Conservation (phyloP, 1,139 yeast genomes). For the Torulaspora globosa region DNA sequence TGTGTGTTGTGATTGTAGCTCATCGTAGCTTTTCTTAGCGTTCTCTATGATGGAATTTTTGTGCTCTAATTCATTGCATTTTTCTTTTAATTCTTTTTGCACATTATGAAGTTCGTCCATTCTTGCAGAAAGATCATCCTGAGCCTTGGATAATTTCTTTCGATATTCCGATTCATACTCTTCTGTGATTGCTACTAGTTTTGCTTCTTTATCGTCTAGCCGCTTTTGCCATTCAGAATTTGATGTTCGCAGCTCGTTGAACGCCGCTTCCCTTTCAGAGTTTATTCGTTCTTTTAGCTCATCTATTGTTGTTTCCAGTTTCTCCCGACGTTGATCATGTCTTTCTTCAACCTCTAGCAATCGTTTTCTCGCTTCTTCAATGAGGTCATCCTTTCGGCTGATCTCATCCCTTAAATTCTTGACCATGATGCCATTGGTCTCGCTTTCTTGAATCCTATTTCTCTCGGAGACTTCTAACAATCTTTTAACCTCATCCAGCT, state of each 20-base stretch:
- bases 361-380: conserved; percentile 1
- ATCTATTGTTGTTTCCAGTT: conserved; percentile 5
- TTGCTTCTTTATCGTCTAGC: conserved; percentile 10
- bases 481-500: conserved; percentile 9
- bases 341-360: conserved; percentile 1
- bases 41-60: not conserved
- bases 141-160: conserved; percentile 1
- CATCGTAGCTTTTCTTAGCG: not conserved
- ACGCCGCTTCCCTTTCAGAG: conserved; percentile 5
- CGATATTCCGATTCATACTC: conserved; percentile 5
- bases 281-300: conserved; percentile 4
- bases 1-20: not conserved
- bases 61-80: conserved; percentile 2
- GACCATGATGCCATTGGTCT: conserved; percentile 3
- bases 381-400: not conserved
- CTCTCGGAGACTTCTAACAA: conserved; percentile 5
- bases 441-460: conserved; percentile 3
- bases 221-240: conserved; percentile 8
- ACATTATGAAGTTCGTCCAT: not conserved
- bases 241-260: conserved; percentile 4
- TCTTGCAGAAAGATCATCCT: conserved; percentile 2
- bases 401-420: conserved; percentile 9
- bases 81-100: not conserved
- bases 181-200: conserved; percentile 2
- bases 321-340: conserved; percentile 1